Evolutionary conservation across 331 rosid genomes (phyloP).

Genomic region (Saraca asoca): DNA sequence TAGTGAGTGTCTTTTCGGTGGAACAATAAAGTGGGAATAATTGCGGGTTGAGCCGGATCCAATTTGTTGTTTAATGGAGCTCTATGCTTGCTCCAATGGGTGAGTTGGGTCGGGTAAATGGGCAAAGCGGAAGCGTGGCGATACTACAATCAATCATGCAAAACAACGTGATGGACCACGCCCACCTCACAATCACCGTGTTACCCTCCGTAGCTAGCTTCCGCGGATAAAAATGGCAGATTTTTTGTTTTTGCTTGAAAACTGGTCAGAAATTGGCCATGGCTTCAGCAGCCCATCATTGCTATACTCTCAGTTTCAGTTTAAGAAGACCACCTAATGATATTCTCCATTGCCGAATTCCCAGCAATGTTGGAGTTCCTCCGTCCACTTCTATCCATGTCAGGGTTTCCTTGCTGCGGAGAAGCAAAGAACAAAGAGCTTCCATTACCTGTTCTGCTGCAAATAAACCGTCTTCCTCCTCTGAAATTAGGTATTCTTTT

Average conservation of each 20-base stretch:
- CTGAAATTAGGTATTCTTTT: conserved; percentile 62
- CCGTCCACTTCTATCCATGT: conserved; percentile 24
- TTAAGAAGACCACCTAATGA: conserved; percentile 34
- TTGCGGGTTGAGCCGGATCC: neutral
- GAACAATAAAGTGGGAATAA: no score
- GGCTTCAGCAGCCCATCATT: conserved; percentile 44
- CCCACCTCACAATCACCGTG: conserved; percentile 14
- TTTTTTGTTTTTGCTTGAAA: neutral
- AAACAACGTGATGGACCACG: conserved; percentile 16
- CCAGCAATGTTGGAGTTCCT: conserved; percentile 27
- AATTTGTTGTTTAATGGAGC: no score
- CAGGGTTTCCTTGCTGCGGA: conserved; percentile 4
- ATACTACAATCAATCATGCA: conserved; percentile 37
- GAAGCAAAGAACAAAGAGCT: conserved; percentile 32
- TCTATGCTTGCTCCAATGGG: no score
- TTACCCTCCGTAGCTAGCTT: no score
- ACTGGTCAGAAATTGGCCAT: conserved; percentile 31
- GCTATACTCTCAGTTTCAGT: conserved; percentile 42
- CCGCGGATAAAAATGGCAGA: neutral
- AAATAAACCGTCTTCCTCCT: conserved; percentile 63
- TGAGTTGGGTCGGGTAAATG: neutral
- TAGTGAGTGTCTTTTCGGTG: no score
- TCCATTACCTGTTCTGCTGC: conserved; percentile 62
- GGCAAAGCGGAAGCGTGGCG: conserved; percentile 45
- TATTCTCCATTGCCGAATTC: conserved; percentile 16